Conservation (phyloP, 768 basidiomycete species). For the Baorangia bicolor region DNA sequence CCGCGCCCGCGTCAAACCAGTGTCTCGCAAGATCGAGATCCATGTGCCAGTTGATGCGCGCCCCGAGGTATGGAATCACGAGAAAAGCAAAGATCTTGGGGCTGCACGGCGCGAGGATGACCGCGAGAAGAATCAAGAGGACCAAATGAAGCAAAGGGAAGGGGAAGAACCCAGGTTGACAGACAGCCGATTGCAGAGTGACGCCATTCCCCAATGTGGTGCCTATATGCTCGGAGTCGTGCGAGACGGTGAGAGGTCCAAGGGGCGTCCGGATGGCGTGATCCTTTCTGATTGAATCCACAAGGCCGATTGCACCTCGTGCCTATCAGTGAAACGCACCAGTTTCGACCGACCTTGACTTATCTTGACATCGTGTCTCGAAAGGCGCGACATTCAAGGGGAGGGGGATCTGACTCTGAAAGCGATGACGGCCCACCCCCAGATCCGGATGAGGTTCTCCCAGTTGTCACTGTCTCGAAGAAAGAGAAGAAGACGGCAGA, state of each 20-base stretch:
- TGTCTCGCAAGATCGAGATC: slow-evolving; percentile 63
- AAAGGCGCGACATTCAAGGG: slow-evolving; percentile 52
- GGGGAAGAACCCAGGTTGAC: slow-evolving; percentile 62
- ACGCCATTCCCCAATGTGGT: slow-evolving; percentile 63
- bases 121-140: slow-evolving; percentile 71
- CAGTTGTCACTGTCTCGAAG: slow-evolving; percentile 38
- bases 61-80: slow-evolving; percentile 77
- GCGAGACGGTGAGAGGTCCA: slow-evolving; percentile 55
- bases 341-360: slow-evolving; percentile 78
- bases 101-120: slow-evolving; percentile 70
- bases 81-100: slow-evolving; percentile 66
- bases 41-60: slow-evolving; percentile 83
- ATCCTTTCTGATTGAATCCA: slow-evolving; percentile 8
- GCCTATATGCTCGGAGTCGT: slow-evolving; percentile 76
- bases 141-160: slow-evolving; percentile 42
- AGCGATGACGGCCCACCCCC: slow-evolving; percentile 78
- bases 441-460: slow-evolving; percentile 70
- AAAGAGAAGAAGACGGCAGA: slow-evolving; percentile 65
- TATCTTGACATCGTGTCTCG: slow-evolving; percentile 74
- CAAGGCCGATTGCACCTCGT: slow-evolving; percentile 75
- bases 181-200: slow-evolving; percentile 72
- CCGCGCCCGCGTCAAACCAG: slow-evolving; percentile 67
- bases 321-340: slow-evolving; percentile 75
- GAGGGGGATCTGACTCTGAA: slow-evolving; percentile 59
- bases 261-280: not conserved